Evolutionary conservation across 2,329 filamentous ascomycete species (phyloP), one percentile per base, ranked within the genome.

Genomic region (Trichoderma sp.): DNA sequence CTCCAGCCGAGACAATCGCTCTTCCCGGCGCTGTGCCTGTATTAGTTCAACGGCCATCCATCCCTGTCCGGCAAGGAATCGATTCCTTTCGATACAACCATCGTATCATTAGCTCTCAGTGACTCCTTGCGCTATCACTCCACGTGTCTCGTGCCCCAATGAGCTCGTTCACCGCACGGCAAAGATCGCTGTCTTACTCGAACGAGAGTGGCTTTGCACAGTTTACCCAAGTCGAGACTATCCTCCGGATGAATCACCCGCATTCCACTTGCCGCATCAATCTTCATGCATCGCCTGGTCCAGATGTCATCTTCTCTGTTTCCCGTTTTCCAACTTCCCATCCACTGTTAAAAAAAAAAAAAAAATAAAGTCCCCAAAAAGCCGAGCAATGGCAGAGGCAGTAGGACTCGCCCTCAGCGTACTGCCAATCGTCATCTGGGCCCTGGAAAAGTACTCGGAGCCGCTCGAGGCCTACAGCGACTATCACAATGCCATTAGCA

Each of bases 391-490:
- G 65, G 65, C 65, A 43, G 65, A 67, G 37, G 65, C 46, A 21
- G 30, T 59, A 16, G 65, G 65, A n/a, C 30, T 67, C 2, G 65
- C 65, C 6, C 55, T 67, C 55, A 43, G 65, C 55, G 32, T 67
- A 6, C 65, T 67, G 28, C 65, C 65, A n/a, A 59, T 67, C 34
- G 43, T 67, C 43, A 67, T 67, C 21, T 67, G 65, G 65, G 65
- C 65, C 28, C 21, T 67, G 28, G 65, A 67, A 43, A 67, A 67
- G 28, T 67, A 67, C 65, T 59, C 65, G 30, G 65, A 67, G 43
- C 65, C 65, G 2, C 30, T 67, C 16, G 65, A 67, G 2, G 65
- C 65, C n/a, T 67, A 67, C 32, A 67, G 43, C n/a, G 34, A 52
- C 30, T 59, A 67, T 21, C 65, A 67, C 55, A 59, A 51, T 26